Evolutionary conservation across 2,329 filamentous ascomycete species (phyloP), one percentile per base, ranked within the genome.

Genomic region (Aphanoascus verrucosus): DNA sequence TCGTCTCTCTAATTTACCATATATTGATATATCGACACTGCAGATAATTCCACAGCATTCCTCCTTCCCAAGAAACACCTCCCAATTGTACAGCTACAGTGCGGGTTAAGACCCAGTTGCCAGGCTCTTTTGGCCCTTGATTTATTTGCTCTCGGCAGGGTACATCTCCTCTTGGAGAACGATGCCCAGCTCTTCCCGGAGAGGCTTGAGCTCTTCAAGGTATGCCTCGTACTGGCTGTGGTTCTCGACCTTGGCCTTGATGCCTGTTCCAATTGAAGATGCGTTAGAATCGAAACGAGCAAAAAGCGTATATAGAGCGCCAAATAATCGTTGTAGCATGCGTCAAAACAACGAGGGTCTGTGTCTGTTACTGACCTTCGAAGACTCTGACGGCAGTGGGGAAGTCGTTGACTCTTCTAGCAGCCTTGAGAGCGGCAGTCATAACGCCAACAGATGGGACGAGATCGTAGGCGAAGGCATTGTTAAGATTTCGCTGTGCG

Each of bases 211-310:
- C 77, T 95, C 88, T 68, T 87, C 80, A 58, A 98, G 83, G 76
- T 74, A 74, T 94, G 96, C 78, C 95, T 96, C 81, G 78, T 98
- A 98, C 78, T 98, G 93, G 67, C 82, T 82, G 75, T 88, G 85
- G 83, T 94, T 98, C 82, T 98, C 93, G 64, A 97, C 93, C 83
- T 98, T 98, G 75, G 89, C 88, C 79, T 95, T 96, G 81, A 98
- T 86, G 68, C 91, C 90, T 95, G 66, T 67, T 40, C n/a, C 45
- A 1, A 8, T 32, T 12, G 17, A 37, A 11, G 20, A 49, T 12
- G 17, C 14, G 28, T 49, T 17, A 54, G 51, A 52, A 6, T 11
- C 11, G 20, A 23, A n/a, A 44, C 7, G 34, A 32, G 5, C 7
- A 47, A 35, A 28, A 28, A 28, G 7, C 3, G 23, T 41, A 41